Evolutionary conservation across 805 yeast species (phyloP).

Genomic region (Suhomyces pyralidae): DNA sequence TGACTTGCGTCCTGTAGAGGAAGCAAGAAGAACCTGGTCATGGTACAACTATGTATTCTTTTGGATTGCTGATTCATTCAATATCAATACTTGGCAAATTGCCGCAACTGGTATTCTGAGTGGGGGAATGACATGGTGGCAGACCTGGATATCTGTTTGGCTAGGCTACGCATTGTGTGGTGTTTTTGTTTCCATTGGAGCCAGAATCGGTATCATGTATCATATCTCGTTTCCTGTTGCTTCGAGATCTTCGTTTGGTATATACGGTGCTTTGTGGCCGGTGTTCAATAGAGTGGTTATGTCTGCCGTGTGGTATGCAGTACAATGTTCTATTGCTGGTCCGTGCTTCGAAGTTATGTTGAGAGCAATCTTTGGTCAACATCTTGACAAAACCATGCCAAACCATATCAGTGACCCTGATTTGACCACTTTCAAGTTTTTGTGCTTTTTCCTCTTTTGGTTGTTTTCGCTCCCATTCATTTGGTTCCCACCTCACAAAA

Average conservation of each 20-base stretch:
- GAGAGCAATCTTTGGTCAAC: constrained; percentile 63
- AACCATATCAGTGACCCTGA: constrained; percentile 58
- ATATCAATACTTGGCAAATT: constrained; percentile 87
- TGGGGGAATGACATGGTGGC: constrained; percentile 87
- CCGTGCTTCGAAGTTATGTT: constrained; percentile 77
- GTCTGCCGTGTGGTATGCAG: constrained; percentile 87
- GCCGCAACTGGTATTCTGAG: constrained; percentile 77
- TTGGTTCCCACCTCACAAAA: constrained; percentile 76
- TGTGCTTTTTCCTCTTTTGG: constrained; percentile 82
- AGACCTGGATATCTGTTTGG: constrained; percentile 87
- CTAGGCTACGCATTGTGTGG: constrained; percentile 74
- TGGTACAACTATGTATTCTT: constrained; percentile 79
- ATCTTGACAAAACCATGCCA: constrained; percentile 59
- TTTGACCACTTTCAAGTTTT: constrained; percentile 68
- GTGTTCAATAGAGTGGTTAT: constrained; percentile 82
- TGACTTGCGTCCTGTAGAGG: constrained; percentile 79
- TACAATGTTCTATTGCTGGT: constrained; percentile 83
- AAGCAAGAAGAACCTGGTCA: constrained; percentile 72
- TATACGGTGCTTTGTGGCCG: constrained; percentile 86
- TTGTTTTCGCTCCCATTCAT: constrained; percentile 73
- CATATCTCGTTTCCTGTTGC: constrained; percentile 85
- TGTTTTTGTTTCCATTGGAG: constrained; percentile 62
- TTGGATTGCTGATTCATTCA: constrained; percentile 89
- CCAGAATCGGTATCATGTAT: constrained; percentile 76
- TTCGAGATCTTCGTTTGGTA: constrained; percentile 79